A percentile compares a stretch with the other conserved stretches of the same genome.
Evolutionary conservation across 1,139 yeast species (phyloP).

Genomic region (Hyphopichia fennica): DNA sequence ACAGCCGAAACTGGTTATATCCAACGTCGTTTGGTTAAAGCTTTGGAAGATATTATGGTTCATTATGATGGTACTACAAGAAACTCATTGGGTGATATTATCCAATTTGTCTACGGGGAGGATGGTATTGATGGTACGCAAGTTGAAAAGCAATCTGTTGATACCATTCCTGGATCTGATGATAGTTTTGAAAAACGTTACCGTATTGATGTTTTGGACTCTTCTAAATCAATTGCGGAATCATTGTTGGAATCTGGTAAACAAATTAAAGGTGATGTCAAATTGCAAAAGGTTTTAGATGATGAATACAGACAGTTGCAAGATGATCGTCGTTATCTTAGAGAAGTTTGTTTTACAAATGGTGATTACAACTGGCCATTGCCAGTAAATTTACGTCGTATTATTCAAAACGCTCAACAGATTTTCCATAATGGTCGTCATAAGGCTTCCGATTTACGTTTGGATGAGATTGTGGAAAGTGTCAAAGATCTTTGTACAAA

Average conservation of each 20-base stretch:
- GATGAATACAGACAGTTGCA: constrained; percentile 78
- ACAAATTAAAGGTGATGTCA: constrained; percentile 87
- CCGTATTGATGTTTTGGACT: constrained; percentile 82
- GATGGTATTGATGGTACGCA: constrained; percentile 99
- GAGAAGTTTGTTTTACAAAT: constrained; percentile 79
- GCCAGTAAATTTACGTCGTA: constrained; percentile 96
- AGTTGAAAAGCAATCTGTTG: constrained; percentile 96
- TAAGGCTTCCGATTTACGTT: constrained; percentile 85
- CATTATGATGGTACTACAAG: constrained; percentile 98
- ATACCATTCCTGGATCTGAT: constrained; percentile 93
- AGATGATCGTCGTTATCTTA: constrained; percentile 74
- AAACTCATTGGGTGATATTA: constrained; percentile 93
- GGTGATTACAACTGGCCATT: constrained; percentile 98
- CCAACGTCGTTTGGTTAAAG: constrained; percentile 98
- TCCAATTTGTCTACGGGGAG: constrained; percentile 97
- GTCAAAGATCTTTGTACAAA: constrained; percentile 71
- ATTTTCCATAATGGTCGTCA: constrained; percentile 92
- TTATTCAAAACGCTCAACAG: constrained; percentile 95
- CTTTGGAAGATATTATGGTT: constrained; percentile 97
- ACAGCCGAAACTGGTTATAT: constrained; percentile 99
- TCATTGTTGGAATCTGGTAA: constrained; percentile 83
- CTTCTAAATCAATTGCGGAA: constrained; percentile 62
- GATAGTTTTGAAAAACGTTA: constrained; percentile 79
- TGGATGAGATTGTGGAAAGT: constrained; percentile 73
- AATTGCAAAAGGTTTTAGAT: constrained; percentile 77